Percentiles rank a stretch among this genome's conserved stretches.
Evolutionary conservation across 2,329 filamentous ascomycete genomes (phyloP).

Genomic region (Xylaria sp.): DNA sequence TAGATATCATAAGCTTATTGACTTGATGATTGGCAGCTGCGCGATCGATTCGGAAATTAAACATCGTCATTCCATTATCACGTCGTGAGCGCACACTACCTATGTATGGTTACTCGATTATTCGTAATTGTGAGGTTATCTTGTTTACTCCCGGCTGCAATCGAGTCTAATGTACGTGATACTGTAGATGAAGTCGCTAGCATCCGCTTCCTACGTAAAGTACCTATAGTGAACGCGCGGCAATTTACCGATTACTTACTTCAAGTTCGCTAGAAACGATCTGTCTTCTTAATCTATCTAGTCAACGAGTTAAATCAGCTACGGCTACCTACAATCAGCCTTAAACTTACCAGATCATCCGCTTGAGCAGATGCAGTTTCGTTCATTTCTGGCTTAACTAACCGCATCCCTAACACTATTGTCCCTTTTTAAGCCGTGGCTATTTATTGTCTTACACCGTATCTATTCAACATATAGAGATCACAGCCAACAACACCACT

Average conservation of each 20-base stretch:
- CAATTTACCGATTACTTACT: not conserved
- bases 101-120: not conserved
- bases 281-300: not conserved
- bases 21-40: constrained; percentile 11
- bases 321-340: too few relatives aligned
- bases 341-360: too few relatives aligned
- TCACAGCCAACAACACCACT: too few relatives aligned
- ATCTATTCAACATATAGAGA: too few relatives aligned
- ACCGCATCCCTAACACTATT: not conserved
- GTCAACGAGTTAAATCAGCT: too few relatives aligned
- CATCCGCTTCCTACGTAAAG: not conserved
- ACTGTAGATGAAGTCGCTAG: not conserved
- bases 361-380: not conserved
- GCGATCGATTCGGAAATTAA: constrained; percentile 10
- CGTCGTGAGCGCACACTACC: not conserved
- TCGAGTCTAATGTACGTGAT: not conserved
- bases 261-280: not conserved
- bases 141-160: not conserved
- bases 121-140: not conserved
- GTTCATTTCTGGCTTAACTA: not conserved
- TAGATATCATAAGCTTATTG: constrained; percentile 11
- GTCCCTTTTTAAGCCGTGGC: not conserved
- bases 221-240: not conserved
- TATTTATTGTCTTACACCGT: not conserved
- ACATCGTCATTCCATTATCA: not conserved